Conservation (phyloP, 306 rosid genomes). For the Canavalia gladiata region DNA sequence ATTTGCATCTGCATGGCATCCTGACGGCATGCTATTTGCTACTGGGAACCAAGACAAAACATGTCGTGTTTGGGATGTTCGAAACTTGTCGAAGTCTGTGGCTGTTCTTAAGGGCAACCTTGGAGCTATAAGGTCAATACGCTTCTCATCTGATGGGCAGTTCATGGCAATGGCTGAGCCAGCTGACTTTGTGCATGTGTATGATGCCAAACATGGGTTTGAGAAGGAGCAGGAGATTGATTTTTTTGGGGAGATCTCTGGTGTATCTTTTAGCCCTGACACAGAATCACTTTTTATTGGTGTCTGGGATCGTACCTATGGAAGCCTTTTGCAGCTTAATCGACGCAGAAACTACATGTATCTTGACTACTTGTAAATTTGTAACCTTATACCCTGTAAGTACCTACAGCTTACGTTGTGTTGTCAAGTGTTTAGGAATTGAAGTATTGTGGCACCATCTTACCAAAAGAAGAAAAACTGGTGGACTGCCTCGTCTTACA, state of each 20-base stretch:
- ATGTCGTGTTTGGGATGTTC: conserved; percentile 84
- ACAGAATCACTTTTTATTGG: conserved; percentile 87
- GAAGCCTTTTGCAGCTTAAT: conserved; percentile 87
- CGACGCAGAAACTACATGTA: conserved; percentile 66
- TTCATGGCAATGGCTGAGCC: conserved; percentile 94
- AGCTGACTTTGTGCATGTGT: conserved; percentile 91
- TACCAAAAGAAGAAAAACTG: conserved; percentile 32
- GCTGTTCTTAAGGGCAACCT: conserved; percentile 87
- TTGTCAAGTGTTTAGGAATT: conserved; percentile 46
- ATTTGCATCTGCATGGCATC: conserved; percentile 95
- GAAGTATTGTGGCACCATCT: conserved; percentile 43
- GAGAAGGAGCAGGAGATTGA: conserved; percentile 85
- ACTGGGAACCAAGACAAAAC: conserved; percentile 97
- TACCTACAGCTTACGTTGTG: conserved; percentile 45
- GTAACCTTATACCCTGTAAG: conserved; percentile 49
- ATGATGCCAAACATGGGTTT: conserved; percentile 75
- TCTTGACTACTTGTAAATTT: conserved; percentile 72
- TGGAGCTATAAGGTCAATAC: conserved; percentile 86
- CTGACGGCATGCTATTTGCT: conserved; percentile 77
- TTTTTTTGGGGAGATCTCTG: conserved; percentile 92
- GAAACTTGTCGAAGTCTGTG: conserved; percentile 82
- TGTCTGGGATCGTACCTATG: conserved; percentile 87
- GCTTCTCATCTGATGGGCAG: conserved; percentile 81
- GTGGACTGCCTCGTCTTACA: conserved; percentile 45
- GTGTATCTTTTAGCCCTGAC: conserved; percentile 95